Evolutionary conservation across 805 yeast species (phyloP), one percentile per base, ranked within the genome.

Genomic region (Yamadazyma sp.): DNA sequence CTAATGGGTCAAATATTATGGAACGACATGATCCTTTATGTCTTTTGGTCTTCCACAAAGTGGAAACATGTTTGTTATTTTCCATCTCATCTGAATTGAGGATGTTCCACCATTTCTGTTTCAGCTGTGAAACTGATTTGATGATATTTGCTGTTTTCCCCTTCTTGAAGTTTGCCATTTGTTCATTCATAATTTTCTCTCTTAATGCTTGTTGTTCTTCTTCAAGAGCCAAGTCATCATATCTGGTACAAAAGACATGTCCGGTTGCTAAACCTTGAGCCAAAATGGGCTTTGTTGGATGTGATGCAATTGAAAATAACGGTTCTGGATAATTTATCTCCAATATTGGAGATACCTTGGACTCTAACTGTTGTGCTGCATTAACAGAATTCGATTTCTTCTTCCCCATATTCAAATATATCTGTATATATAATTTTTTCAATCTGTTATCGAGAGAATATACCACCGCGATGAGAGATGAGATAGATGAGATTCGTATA

Each of bases 21-120:
- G 83, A 76, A 27, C 98, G 65, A 41, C 95, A 86, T 44, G 95
- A 82, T 1, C 87, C 89, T 56, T 87, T 88, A 54, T 91, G 98
- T 53, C 98, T 74, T 50, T 77, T 85, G 0, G 97, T 89, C 36
- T 82, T 76, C 98, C 98, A 91, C 18, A 72, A 50, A 4, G 60
- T 53, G 4, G 69, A 52, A 13, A 65, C 47, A 9, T 56, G 58
- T 4, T 50, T 53, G 16, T 50, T 56, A 6, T 54, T 60, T 1
- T 37, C 39, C 5, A 52, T 33, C 3, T 52, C 49, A 8, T 48
- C 48, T 38, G 55, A 66, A 5, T 49, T 46, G 3, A 58, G 52
- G 13, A 62, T 54, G 15, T 58, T 53, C 81, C 82, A 77, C 60
- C 75, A 64, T 49, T 62, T 72, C 45, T 58, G 55, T 26, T 56